Evolutionary conservation across 2,329 filamentous ascomycete species (phyloP), one percentile per base, ranked within the genome.

Genomic region (Ustulina deusta): DNA sequence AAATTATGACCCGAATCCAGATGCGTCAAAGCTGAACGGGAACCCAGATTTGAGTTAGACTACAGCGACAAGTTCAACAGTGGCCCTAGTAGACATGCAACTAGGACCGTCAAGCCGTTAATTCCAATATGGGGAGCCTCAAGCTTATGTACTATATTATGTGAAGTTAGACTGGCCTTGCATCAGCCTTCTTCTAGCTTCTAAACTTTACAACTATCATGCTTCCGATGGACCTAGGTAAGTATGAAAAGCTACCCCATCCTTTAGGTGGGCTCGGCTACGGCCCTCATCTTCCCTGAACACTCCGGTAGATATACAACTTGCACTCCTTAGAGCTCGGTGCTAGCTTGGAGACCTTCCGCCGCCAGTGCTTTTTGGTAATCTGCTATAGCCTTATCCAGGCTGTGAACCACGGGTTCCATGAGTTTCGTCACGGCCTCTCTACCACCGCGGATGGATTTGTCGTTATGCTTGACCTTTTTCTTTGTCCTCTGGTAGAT

Each of bases 361-460:
- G 93, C 91, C 42, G 89, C 88, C 66, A 94, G 82, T 13, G 90
- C 92, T 73, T 85, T 89, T 71, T 88, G 83, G 77, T 96, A 97
- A 75, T 90, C 88, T n/a, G 80, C 84, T 70, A 89, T 84, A 6
- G 94, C 94, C 72, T 87, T 87, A 65, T 88, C 85, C 68, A 97
- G 80, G 13, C 93, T 91, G 73, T 86, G 84, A 11, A 92, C 83
- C 4, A 93, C 91, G 4, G 93, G 93, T 65, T 87, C 87, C 79
- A 97, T 88, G 74, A 98, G 85, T 72, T 90, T 88, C 72, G 90
- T 85, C 3, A 97, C 93, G 2, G 90, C 91, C 70, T 89, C 89
- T 70, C 86, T 86, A 0, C 96, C 96, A 4, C 95, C 95, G 10
- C 87, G 87, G 17, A 96, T 85, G 65, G 86, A 86, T 46, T 87